A percentile compares a stretch with the other conserved stretches of the same genome.
These are phyloP conservation scores for Tillandsia fasciculata DNA, from an alignment of 176 grass and related monocot species.

Conservation along the genomic window DNA sequence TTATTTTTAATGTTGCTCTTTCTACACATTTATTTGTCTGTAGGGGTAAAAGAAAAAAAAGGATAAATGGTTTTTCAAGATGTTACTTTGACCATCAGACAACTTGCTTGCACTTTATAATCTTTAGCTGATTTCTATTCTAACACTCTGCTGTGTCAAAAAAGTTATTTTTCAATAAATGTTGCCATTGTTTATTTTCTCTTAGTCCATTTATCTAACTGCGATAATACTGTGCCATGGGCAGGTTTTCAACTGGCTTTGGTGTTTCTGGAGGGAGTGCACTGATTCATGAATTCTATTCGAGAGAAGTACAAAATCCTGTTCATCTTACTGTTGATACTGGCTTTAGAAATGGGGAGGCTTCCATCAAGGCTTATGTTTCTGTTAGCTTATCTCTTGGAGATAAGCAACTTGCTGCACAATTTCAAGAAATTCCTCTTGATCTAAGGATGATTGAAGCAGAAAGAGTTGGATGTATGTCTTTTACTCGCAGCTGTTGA, in stretches of 20 bases:
- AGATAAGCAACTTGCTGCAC: slow-evolving; percentile 69
- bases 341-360: slow-evolving; percentile 68
- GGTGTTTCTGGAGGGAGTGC: slow-evolving; percentile 80
- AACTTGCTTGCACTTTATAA: no score
- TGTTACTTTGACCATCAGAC: no score
- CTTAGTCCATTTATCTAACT: not conserved
- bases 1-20: not conserved
- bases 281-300: slow-evolving; percentile 91
- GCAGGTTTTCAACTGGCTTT: slow-evolving; percentile 94
- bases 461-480: slow-evolving; percentile 81
- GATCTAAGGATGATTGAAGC: slow-evolving; percentile 82
- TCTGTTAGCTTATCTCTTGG: slow-evolving; percentile 64
- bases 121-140: no score
- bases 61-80: no score
- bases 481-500: not conserved
- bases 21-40: not conserved
- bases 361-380: slow-evolving; percentile 79
- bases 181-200: not conserved
- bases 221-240: not conserved
- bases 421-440: slow-evolving; percentile 92
- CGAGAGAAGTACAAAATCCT: slow-evolving; percentile 63
- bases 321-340: slow-evolving; percentile 90
- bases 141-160: no score
- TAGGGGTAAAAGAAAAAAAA: no score
- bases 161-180: no score